A percentile compares a stretch with the other conserved stretches of the same genome.
These are phyloP conservation scores for Lizonia empirigonia DNA, from an alignment of 2,329 filamentous ascomycete genomes.

Conservation along the genomic window DNA sequence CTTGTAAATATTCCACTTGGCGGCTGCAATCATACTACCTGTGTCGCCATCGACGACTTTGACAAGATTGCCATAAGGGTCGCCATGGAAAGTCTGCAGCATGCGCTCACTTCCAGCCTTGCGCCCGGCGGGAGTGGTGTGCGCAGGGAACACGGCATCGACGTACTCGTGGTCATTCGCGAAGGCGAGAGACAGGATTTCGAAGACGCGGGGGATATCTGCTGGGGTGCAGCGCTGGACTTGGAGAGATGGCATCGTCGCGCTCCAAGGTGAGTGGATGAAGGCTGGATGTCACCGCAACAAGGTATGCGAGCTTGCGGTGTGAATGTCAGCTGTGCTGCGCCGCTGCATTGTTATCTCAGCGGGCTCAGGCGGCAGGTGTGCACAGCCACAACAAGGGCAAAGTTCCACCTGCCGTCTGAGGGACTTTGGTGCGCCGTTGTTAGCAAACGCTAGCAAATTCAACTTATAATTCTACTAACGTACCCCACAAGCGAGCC, in stretches of 20 bases:
- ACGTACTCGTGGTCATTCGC: slow-evolving; percentile 20
- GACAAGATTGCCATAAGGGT: slow-evolving; percentile 7
- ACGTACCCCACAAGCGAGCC: too few relatives aligned
- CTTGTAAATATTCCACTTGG: slow-evolving; percentile 21
- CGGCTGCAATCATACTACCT: slow-evolving; percentile 7
- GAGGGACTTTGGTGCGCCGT: too few relatives aligned
- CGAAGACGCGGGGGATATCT: slow-evolving; percentile 20
- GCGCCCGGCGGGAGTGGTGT: slow-evolving; percentile 7
- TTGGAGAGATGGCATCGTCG: slow-evolving; percentile 11
- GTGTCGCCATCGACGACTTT: slow-evolving; percentile 13
- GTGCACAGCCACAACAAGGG: too few relatives aligned
- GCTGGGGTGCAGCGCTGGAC: slow-evolving; percentile 12
- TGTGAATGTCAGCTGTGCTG: background rate
- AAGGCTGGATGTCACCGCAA: background rate
- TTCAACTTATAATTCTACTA: too few relatives aligned
- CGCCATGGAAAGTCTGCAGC: slow-evolving; percentile 4
- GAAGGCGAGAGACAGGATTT: slow-evolving; percentile 20
- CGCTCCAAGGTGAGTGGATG: background rate
- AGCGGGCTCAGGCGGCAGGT: too few relatives aligned
- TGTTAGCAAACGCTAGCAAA: too few relatives aligned
- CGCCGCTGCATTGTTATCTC: too few relatives aligned
- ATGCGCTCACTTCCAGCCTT: slow-evolving; percentile 11
- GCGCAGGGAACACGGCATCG: slow-evolving; percentile 13
- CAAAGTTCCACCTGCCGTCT: too few relatives aligned
- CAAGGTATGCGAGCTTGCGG: background rate